Conservation (phyloP, 768 basidiomycete genomes). For the Podaxis rugospora region DNA sequence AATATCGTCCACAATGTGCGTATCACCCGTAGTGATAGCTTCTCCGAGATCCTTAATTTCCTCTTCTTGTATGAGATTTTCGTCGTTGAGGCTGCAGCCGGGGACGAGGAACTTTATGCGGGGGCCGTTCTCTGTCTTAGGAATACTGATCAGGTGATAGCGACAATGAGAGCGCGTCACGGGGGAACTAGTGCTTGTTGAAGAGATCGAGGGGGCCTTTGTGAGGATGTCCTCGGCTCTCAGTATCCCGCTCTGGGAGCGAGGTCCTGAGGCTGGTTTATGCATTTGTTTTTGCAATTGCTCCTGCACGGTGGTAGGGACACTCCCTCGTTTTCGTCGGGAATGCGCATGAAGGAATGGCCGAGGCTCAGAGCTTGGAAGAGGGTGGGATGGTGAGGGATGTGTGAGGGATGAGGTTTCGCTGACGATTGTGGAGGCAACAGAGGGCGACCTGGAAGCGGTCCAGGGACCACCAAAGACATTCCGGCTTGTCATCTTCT, state of each 20-base stretch:
- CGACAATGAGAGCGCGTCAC: conserved; percentile 68
- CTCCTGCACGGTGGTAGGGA: conserved; percentile 6
- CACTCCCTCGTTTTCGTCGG: conserved; percentile 16
- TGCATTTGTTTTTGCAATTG: conserved; percentile 7
- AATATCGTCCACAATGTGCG: conserved; percentile 42
- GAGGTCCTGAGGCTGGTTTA: background rate
- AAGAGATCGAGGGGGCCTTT: conserved; percentile 16
- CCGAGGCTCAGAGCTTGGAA: conserved; percentile 10
- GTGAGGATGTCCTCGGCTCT: conserved; percentile 10
- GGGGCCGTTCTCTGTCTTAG: conserved; percentile 45
- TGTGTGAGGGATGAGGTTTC: conserved; percentile 21
- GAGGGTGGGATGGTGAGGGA: conserved; percentile 25
- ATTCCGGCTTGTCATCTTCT: conserved; percentile 35
- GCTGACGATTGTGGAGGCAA: conserved; percentile 33
- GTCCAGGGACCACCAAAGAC: conserved; percentile 22
- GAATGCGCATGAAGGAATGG: conserved; percentile 33
- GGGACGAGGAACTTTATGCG: conserved; percentile 65
- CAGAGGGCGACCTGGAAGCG: conserved; percentile 44
- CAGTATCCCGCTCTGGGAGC: background rate
- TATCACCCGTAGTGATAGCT: conserved; percentile 47
- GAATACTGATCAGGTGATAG: conserved; percentile 65
- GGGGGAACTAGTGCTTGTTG: conserved; percentile 34
- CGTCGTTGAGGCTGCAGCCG: conserved; percentile 58
- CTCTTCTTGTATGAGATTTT: conserved; percentile 53
- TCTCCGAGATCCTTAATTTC: conserved; percentile 58